Percentiles rank a stretch among this genome's conserved stretches.
phyloP scores from a whole-genome alignment of 2,329 filamentous ascomycete genomes.

The Fusarium citri region DNA sequence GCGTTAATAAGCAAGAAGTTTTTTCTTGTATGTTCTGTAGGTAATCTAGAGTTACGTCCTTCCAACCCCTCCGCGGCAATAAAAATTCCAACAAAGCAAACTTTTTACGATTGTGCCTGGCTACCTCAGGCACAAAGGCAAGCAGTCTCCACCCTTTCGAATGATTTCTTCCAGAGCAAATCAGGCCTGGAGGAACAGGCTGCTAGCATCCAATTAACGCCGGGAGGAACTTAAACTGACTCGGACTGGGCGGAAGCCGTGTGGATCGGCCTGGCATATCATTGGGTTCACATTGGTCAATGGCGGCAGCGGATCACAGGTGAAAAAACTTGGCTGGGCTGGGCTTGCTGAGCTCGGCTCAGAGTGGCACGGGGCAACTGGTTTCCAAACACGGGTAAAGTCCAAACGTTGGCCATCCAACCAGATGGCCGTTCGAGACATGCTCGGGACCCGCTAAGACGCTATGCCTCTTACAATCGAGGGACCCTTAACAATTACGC shows the following conservation, averaged over 20 bases:
- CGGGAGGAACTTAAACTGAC: constrained; percentile 26
- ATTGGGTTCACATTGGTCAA: constrained; percentile 25
- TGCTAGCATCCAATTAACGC: constrained; percentile 21
- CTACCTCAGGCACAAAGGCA: constrained; percentile 17
- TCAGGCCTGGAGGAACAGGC: constrained; percentile 14
- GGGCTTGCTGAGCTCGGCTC: constrained; percentile 23
- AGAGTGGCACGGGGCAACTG: constrained; percentile 41
- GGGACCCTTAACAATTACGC: constrained; percentile 42
- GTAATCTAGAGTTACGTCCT: neutral
- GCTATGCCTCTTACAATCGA: constrained; percentile 32
- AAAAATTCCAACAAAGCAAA: constrained; percentile 32
- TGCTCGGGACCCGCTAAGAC: constrained; percentile 21
- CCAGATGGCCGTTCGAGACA: constrained; percentile 32
- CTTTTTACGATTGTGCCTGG: constrained; percentile 18
- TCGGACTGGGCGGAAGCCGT: constrained; percentile 31
- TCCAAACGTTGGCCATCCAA: constrained; percentile 44
- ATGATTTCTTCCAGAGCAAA: neutral
- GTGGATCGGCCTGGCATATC: constrained; percentile 20
- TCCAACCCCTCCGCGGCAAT: constrained; percentile 26
- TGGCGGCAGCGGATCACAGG: constrained; percentile 22
- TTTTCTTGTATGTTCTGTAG: too few relatives aligned
- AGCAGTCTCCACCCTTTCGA: neutral
- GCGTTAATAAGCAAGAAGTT: neutral
- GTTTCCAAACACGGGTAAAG: constrained; percentile 18
- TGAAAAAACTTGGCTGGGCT: constrained; percentile 25